Base-by-base conservation (phyloP, 2,329 filamentous ascomycete genomes). In the Aspergillus versicolor region DNA sequence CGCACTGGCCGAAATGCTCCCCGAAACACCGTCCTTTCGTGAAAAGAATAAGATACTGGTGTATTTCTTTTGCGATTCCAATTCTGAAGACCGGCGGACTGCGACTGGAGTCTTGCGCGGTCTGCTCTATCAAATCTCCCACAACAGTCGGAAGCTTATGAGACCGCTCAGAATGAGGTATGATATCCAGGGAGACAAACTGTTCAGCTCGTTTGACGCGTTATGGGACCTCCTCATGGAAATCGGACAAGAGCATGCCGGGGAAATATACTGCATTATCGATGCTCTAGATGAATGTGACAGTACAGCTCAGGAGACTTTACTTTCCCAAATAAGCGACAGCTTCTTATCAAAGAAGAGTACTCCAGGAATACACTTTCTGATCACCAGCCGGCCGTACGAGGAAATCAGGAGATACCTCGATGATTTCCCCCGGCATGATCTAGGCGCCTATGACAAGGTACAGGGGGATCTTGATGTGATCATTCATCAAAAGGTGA, bases 271-370 rank as follows among this genome's bases (percentile, higher is more conserved):
- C 48, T 64, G 58, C 40, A 58, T 65, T 19, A 55, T 59, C 13
- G 64, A 66, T 49, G 63, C 63, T 13, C 47, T 66, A n/a, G 64
- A 66, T 45, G 64, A 66, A 57, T 66, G 63, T 21, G 53, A 61
- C 7, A 11, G 7, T 11, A 52, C 56, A 13, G 63, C 62, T 27
- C 61, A 63, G 43, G 30, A 56, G n/a, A 58, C 50, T 2, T 32
- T 65, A 1, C 50, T 64, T 11, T 7, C n/a, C 4, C 62, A 62
- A 43, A 57, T 64, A 21, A 34, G 34, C n/a, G 45, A 61, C 32
- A 57, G 48, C 15, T 61, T 59, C 22, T 21, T 3, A 34, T 40
- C 22, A 37, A 38, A 2, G 32, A 40, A 7, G 9, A n/a, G 17
- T 22, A 27, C 34, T 30, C 24, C 12, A n/a, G 34, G 13, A n/a